Base-by-base conservation (phyloP, 2,329 filamentous ascomycete species). In the Ophiostoma pallidulum region DNA sequence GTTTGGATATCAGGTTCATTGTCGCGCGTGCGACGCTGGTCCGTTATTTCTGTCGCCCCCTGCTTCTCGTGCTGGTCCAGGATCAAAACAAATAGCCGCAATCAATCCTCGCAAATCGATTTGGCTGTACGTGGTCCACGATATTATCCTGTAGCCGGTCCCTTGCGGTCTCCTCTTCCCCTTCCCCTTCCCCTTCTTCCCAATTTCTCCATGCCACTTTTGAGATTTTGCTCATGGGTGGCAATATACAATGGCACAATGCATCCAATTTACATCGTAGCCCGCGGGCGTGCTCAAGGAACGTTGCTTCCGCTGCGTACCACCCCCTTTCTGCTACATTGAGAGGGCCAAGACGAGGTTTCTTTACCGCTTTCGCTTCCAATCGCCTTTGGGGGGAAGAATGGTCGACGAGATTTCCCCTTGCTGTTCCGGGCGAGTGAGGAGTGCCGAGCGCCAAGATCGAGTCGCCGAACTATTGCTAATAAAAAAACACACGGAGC, bases 1-100 rank as follows among this genome's bases (percentile, higher is more conserved):
- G 32, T 41, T 32, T 42, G 45, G 45, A 38, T 48, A 48, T 38
- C 42, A 41, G 45, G 45, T 19, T 40, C 33, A 46, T 40, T 45
- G 32, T 26, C 24, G 24, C 24, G 5, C 10, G 24, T 10, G 5
- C 24, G 10, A 28, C 24, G 24, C 5, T 28, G 24, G 16, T 19
- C n/a, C 22, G 3, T 6, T 20, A 4, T 24, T 14, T 16, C 16
- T 10, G n/a, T 40, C 20, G 4, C 12, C 9, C 9, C 35, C 22
- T 5, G 31, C 19, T 20, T 12, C n/a, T 4, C 32, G 6, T 20
- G 31, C 32, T 31, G 3, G 12, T 16, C 10, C 20, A n/a, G n/a
- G n/a, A n/a, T n/a, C 28, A 14, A 35, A 32, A 47, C 28, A 28
- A 26, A 28, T 14, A 32, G 14, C n/a, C 9, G 4, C 39, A 31